Conservation (phyloP, 345 rosid genomes). For the Linum usitatissimum region DNA sequence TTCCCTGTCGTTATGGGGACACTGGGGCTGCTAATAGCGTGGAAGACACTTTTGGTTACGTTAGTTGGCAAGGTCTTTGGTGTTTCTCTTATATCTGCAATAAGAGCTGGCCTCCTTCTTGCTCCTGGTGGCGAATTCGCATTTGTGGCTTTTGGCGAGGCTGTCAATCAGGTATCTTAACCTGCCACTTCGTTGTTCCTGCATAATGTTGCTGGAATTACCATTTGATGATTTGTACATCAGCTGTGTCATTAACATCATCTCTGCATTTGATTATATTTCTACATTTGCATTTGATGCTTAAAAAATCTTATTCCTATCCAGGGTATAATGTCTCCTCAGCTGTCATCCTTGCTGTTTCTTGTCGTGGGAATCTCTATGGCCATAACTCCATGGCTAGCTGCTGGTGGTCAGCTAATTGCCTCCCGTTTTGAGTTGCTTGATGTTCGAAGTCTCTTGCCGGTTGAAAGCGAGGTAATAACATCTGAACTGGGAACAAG, state of each 20-base stretch:
- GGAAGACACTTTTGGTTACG: constrained; percentile 71
- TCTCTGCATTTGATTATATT: not conserved
- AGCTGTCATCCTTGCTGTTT: constrained; percentile 79
- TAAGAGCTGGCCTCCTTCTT: constrained; percentile 87
- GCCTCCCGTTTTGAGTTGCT: constrained; percentile 96
- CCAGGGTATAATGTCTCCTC: constrained; percentile 96
- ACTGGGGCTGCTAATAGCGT: constrained; percentile 72
- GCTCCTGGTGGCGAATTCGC: constrained; percentile 99
- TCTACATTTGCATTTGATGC: not conserved
- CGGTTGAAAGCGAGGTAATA: constrained; percentile 92
- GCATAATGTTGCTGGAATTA: constrained; percentile 3
- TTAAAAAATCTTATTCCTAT: constrained; percentile 18
- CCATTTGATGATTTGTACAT: constrained; percentile 2
- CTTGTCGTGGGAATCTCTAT: constrained; percentile 95
- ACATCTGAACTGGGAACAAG: not conserved
- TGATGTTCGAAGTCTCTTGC: constrained; percentile 88
- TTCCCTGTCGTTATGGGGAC: constrained; percentile 71
- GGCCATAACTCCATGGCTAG: constrained; percentile 97
- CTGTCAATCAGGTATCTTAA: constrained; percentile 78
- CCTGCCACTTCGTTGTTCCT: constrained; percentile 7
- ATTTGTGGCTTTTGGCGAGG: constrained; percentile 98
- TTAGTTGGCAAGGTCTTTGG: constrained; percentile 77
- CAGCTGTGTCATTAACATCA: not conserved
- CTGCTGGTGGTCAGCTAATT: constrained; percentile 96
- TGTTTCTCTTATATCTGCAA: constrained; percentile 72